Conservation (phyloP, 1,284 basidiomycete species). For the Ganoderma boninense region DNA sequence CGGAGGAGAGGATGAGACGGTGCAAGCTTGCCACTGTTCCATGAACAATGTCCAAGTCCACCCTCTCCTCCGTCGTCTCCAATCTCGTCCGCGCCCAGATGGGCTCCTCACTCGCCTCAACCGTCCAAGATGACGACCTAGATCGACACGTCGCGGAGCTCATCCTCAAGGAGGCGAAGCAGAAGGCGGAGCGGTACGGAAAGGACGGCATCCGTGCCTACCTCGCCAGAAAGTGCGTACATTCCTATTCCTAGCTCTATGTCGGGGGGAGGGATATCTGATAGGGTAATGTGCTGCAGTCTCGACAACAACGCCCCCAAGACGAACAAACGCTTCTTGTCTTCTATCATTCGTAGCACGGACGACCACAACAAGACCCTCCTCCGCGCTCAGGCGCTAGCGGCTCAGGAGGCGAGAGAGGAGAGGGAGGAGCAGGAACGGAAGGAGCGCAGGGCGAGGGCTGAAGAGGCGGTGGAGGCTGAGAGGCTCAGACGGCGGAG, state of each 20-base stretch:
- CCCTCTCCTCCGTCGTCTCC: conserved; percentile 87
- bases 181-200: conserved; percentile 80
- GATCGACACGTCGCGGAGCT: conserved; percentile 90
- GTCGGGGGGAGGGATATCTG: not conserved
- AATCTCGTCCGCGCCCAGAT: conserved; percentile 83
- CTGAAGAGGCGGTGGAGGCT: conserved; percentile 74
- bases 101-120: conserved; percentile 70
- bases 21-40: conserved; percentile 3
- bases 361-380: conserved; percentile 93
- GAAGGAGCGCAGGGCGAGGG: conserved; percentile 64
- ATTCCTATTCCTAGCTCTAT: not conserved
- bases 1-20: not conserved
- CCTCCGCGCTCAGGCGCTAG: conserved; percentile 77
- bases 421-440: conserved; percentile 71
- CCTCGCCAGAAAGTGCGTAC: conserved; percentile 55
- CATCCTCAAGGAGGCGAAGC: conserved; percentile 89
- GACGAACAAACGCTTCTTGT: conserved; percentile 92
- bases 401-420: conserved; percentile 75
- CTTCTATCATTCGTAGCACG: conserved; percentile 87
- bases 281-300: conserved; percentile 22
- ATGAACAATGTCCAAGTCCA: conserved; percentile 43
- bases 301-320: conserved; percentile 69
- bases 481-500: conserved; percentile 59
- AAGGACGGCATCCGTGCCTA: conserved; percentile 76
- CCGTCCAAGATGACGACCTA: conserved; percentile 83